phyloP scores from a whole-genome alignment of 768 basidiomycete species.

The Russula sp. region DNA sequence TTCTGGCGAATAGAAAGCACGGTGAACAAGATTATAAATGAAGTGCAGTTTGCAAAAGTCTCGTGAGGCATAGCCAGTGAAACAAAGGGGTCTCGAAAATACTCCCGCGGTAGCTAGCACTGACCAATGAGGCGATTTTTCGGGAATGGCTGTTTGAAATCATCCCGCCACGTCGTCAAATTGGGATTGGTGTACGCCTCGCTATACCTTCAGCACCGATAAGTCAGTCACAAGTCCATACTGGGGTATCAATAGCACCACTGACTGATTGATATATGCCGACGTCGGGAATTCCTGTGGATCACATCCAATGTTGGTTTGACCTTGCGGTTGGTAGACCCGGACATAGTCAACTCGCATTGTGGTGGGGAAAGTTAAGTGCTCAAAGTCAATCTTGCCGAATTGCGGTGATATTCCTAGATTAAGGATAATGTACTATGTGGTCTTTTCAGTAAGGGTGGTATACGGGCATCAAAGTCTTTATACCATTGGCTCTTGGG shows the following conservation, averaged over 20 bases:
- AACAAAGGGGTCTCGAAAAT: not conserved
- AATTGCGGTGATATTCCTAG: constrained; percentile 57
- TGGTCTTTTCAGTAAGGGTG: not conserved
- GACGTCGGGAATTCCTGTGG: constrained; percentile 66
- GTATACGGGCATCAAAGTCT: not conserved
- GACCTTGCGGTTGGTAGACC: constrained; percentile 52
- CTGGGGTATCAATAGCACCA: constrained; percentile 11
- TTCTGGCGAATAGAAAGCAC: not conserved
- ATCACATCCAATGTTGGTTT: constrained; percentile 56
- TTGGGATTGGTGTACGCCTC: constrained; percentile 69
- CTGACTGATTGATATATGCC: constrained; percentile 65
- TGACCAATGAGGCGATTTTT: constrained; percentile 42
- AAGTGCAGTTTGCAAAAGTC: not conserved
- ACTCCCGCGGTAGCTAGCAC: constrained; percentile 28
- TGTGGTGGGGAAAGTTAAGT: constrained; percentile 44
- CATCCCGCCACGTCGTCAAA: constrained; percentile 40
- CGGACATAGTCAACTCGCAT: constrained; percentile 81
- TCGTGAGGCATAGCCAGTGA: not conserved
- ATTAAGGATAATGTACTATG: constrained; percentile 47
- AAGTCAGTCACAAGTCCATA: not conserved
- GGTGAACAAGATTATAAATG: no score
- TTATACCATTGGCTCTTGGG: constrained; percentile 38
- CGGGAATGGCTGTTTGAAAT: constrained; percentile 41
- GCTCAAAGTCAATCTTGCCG: constrained; percentile 45
- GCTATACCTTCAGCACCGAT: constrained; percentile 36